A percentile compares a stretch with the other conserved stretches of the same genome.
Conservation (phyloP, 371 early-diverging fungal species). For the Furculomyces boomerangus region DNA sequence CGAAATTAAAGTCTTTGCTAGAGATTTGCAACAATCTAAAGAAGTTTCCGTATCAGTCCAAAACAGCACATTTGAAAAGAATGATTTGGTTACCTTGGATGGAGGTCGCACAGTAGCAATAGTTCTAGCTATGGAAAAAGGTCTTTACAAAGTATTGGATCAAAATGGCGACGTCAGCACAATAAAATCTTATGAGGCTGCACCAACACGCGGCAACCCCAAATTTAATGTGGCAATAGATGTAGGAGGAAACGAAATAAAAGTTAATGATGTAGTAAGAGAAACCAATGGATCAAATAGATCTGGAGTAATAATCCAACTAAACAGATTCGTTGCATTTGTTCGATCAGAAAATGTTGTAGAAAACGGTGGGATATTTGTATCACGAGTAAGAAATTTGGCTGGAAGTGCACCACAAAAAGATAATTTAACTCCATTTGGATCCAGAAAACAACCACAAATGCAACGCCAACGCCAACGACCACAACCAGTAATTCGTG, state of each 20-base stretch:
- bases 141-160: slow-evolving; percentile 54
- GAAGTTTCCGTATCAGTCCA: slow-evolving; percentile 21
- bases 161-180: slow-evolving; percentile 53
- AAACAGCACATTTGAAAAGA: slow-evolving; percentile 42
- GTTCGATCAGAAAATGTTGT: slow-evolving; percentile 41
- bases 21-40: slow-evolving; percentile 64
- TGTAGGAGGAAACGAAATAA: slow-evolving; percentile 47
- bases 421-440: neutral
- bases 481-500: slow-evolving; percentile 45
- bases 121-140: slow-evolving; percentile 63
- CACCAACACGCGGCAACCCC: slow-evolving; percentile 39
- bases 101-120: slow-evolving; percentile 60
- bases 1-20: slow-evolving; percentile 71
- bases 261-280: slow-evolving; percentile 64
- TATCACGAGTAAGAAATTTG: slow-evolving; percentile 34
- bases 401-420: slow-evolving; percentile 6
- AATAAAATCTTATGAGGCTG: slow-evolving; percentile 49
- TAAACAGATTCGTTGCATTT: slow-evolving; percentile 44
- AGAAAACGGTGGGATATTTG: slow-evolving; percentile 48
- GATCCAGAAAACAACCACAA: slow-evolving; percentile 12
- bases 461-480: slow-evolving; percentile 36
- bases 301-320: slow-evolving; percentile 46
- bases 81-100: slow-evolving; percentile 51
- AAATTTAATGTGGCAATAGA: slow-evolving; percentile 58
- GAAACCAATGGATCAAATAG: slow-evolving; percentile 40